A percentile compares a stretch with the other conserved stretches of the same genome.
These are phyloP conservation scores for Xerocomus potaroensis DNA, from an alignment of 768 basidiomycete species.

Conservation along the genomic window DNA sequence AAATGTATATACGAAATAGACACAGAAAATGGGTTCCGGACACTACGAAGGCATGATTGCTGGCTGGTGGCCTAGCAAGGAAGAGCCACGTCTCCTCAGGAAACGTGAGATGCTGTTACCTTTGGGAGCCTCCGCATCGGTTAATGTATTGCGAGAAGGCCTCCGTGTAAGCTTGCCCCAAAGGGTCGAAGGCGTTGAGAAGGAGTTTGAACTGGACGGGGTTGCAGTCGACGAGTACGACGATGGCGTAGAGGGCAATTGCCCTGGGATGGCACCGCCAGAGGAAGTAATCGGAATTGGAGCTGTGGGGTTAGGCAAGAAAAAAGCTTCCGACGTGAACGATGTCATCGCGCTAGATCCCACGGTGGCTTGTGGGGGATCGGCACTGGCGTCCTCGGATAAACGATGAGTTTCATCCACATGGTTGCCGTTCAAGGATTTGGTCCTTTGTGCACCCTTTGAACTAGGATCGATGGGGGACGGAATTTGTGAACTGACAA, in stretches of 20 bases:
- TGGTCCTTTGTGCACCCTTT: conserved; percentile 4
- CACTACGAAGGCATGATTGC: conserved; percentile 1
- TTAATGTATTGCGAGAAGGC: conserved; percentile 12
- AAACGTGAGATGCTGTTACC: conserved; percentile 21
- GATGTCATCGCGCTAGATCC: neutral
- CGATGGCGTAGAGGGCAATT: conserved; percentile 2
- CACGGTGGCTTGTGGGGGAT: neutral
- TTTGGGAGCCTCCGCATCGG: conserved; percentile 12
- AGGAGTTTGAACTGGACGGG: conserved; percentile 2
- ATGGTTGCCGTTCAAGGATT: neutral
- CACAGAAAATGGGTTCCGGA: neutral
- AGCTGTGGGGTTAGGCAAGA: neutral
- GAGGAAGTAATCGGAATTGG: conserved; percentile 6
- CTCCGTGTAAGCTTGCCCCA: conserved; percentile 23
- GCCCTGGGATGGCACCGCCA: neutral
- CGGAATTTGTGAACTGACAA: conserved; percentile 34
- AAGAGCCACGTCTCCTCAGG: conserved; percentile 11
- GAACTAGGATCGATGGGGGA: conserved; percentile 6
- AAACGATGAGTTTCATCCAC: conserved; percentile 1
- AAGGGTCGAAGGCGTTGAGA: conserved; percentile 12
- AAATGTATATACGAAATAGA: neutral
- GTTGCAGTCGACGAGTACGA: neutral
- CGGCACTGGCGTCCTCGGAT: conserved; percentile 3
- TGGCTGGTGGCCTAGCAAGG: conserved; percentile 5
- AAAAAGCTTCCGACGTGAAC: neutral